Evolutionary conservation across 225 moss, liverwort and hornwort species (phyloP).

Genomic region (Takakia lepidozioides): DNA sequence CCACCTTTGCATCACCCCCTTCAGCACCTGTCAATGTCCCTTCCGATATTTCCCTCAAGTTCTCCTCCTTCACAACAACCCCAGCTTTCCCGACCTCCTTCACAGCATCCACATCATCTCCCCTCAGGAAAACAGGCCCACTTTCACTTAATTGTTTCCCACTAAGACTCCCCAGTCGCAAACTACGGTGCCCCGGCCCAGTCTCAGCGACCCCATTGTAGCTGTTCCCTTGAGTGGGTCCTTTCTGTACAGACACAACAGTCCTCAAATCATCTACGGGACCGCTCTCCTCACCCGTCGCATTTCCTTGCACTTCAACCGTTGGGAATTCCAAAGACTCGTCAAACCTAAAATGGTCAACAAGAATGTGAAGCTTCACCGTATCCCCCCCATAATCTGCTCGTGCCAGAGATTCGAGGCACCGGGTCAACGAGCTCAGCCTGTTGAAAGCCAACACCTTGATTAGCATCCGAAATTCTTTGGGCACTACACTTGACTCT

Average conservation of each 20-base stretch:
- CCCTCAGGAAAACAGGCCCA: too few relatives aligned
- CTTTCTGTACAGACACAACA: too few relatives aligned
- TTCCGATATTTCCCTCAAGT: not conserved
- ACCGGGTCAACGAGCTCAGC: constrained; percentile 54
- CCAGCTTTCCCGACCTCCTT: too few relatives aligned
- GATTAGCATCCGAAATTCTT: constrained; percentile 71
- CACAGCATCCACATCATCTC: too few relatives aligned
- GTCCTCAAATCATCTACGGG: too few relatives aligned
- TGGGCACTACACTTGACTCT: constrained; percentile 64
- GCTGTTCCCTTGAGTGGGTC: too few relatives aligned
- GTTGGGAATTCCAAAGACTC: constrained; percentile 8
- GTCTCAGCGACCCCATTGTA: too few relatives aligned
- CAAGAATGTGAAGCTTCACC: constrained; percentile 74
- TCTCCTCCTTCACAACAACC: constrained; percentile 1
- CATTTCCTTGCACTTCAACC: constrained; percentile 2
- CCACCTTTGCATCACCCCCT: not conserved
- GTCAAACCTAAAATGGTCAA: constrained; percentile 66
- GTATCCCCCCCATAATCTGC: constrained; percentile 81
- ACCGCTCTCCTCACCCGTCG: constrained; percentile 13
- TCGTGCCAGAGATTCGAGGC: constrained; percentile 56
- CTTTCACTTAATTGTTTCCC: too few relatives aligned
- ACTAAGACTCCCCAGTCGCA: too few relatives aligned
- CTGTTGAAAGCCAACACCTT: constrained; percentile 80
- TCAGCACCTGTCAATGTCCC: too few relatives aligned
- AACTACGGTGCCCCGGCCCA: too few relatives aligned